phyloP scores from a whole-genome alignment of 1,284 basidiomycete genomes.

The Calocybe gambosa region DNA sequence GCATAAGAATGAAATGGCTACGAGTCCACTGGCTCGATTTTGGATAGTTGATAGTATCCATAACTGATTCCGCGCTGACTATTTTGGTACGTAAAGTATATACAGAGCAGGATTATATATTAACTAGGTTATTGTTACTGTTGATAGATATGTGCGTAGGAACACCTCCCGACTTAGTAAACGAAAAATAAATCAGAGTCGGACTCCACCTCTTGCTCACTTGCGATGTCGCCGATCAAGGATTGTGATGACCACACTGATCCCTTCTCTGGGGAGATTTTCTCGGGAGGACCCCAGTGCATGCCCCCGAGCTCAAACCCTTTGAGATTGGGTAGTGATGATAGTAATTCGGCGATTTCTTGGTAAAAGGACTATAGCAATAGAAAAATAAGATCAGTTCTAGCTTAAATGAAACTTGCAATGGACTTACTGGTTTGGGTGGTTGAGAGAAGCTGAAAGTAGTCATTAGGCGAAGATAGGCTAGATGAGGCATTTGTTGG shows the following conservation, averaged over 20 bases:
- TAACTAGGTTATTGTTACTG: neutral
- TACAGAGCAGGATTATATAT: too few relatives aligned
- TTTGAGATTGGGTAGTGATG: slow-evolving; percentile 47
- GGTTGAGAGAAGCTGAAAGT: slow-evolving; percentile 41
- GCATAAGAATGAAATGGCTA: too few relatives aligned
- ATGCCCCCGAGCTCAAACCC: slow-evolving; percentile 69
- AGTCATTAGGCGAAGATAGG: slow-evolving; percentile 48
- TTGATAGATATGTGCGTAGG: too few relatives aligned
- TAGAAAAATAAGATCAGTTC: slow-evolving; percentile 11
- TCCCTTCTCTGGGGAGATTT: slow-evolving; percentile 27
- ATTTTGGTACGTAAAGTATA: too few relatives aligned
- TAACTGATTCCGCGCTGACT: too few relatives aligned
- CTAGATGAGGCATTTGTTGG: slow-evolving; percentile 39
- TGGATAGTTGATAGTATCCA: too few relatives aligned
- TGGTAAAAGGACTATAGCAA: slow-evolving; percentile 48
- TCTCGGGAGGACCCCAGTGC: slow-evolving; percentile 52
- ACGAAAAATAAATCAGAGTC: slow-evolving; percentile 35
- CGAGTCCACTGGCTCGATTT: too few relatives aligned
- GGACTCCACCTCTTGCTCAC: slow-evolving; percentile 25
- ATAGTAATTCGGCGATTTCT: slow-evolving; percentile 49
- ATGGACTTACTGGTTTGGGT: slow-evolving; percentile 26
- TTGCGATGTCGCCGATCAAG: slow-evolving; percentile 25
- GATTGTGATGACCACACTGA: slow-evolving; percentile 49
- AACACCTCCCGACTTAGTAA: slow-evolving; percentile 23
- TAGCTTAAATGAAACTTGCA: slow-evolving; percentile 8